A percentile compares a stretch with the other conserved stretches of the same genome.
phyloP scores from a whole-genome alignment of 2,329 filamentous ascomycete species.

The Tricladium varicosporioides region DNA sequence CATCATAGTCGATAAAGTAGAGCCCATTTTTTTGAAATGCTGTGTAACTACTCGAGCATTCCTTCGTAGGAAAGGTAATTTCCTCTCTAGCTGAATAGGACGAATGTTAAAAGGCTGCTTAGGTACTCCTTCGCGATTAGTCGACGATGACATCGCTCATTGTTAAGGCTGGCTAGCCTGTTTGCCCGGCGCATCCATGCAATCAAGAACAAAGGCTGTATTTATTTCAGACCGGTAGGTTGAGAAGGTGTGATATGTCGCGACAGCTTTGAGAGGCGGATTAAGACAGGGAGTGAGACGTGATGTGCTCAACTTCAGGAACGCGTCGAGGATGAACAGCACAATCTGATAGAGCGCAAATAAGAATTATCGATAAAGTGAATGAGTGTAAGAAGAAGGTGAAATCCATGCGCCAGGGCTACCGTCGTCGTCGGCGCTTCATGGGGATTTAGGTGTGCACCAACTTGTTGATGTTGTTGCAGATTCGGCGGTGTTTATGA shows the following conservation, averaged over 20 bases:
- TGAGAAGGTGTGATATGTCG: neutral
- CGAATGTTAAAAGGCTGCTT: neutral
- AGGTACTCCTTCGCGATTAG: neutral
- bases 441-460: neutral
- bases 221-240: neutral
- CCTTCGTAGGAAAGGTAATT: slow-evolving; percentile 15
- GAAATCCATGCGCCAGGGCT: neutral
- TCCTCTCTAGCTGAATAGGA: neutral
- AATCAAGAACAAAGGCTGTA: neutral
- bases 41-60: slow-evolving; percentile 24
- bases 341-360: too few species aligned
- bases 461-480: neutral
- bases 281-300: neutral
- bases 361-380: neutral
- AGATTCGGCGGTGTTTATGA: neutral
- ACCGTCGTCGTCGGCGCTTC: neutral
- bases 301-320: neutral
- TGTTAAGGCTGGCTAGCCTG: neutral
- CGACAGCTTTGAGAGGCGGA: neutral
- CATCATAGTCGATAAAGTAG: slow-evolving; percentile 13
- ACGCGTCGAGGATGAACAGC: neutral
- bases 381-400: neutral
- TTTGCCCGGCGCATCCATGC: slow-evolving; percentile 1
- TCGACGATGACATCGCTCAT: slow-evolving; percentile 10
- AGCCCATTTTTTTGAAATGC: slow-evolving; percentile 21